Percentiles rank a stretch among this genome's conserved stretches.
These are phyloP conservation scores for Xerocomellus dryophilus DNA, from an alignment of 768 basidiomycete genomes.

Conservation along the genomic window DNA sequence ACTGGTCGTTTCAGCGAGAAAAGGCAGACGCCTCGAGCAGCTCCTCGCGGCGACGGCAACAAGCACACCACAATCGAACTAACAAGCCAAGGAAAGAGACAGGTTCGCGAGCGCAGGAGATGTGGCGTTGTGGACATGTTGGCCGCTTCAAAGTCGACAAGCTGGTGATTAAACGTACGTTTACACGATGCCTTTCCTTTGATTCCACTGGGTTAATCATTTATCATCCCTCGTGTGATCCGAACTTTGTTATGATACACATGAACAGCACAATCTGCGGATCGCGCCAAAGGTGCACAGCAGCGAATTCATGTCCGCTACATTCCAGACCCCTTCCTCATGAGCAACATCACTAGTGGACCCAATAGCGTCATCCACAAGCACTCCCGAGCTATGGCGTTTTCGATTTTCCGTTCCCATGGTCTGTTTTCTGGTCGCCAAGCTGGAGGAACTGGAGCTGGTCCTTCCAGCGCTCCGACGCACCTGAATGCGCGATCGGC, in stretches of 20 bases:
- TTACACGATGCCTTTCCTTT: constrained; percentile 24
- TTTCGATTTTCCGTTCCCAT: constrained; percentile 73
- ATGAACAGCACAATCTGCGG: constrained; percentile 36
- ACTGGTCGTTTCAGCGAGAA: constrained; percentile 63
- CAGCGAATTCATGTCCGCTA: constrained; percentile 66
- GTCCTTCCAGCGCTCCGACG: constrained; percentile 14
- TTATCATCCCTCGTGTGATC: neutral
- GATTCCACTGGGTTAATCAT: neutral
- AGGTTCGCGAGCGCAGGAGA: constrained; percentile 43
- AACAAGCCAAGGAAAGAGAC: constrained; percentile 20
- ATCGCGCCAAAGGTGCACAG: constrained; percentile 57
- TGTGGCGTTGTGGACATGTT: constrained; percentile 63
- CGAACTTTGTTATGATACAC: neutral
- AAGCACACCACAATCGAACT: constrained; percentile 9
- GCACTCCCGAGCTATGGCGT: constrained; percentile 75
- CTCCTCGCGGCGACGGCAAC: constrained; percentile 26
- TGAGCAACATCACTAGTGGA: constrained; percentile 44
- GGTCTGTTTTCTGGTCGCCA: constrained; percentile 20
- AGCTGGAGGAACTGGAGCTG: neutral
- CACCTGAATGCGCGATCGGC: constrained; percentile 31
- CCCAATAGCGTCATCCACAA: constrained; percentile 74
- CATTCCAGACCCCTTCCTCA: constrained; percentile 48
- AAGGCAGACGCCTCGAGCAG: constrained; percentile 36
- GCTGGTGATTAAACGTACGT: constrained; percentile 36
- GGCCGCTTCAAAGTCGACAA: constrained; percentile 63